Evolutionary conservation across 2,329 filamentous ascomycete species (phyloP).

Genomic region (Chrysoporthe puriensis): DNA sequence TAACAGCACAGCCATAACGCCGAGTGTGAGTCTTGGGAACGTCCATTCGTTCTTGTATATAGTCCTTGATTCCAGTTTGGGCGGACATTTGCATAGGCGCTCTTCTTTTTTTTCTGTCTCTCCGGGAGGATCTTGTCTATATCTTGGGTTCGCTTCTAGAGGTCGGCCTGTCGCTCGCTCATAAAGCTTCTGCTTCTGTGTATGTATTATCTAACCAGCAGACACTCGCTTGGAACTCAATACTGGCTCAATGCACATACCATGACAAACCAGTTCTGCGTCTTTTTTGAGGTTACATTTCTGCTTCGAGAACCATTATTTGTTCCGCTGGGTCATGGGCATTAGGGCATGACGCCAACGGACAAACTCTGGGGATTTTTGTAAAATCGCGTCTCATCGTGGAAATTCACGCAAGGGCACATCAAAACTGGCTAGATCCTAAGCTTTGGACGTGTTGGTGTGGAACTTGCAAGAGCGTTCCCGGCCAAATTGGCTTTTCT

Average conservation of each 20-base stretch:
- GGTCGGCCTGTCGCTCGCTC: conserved; percentile 6
- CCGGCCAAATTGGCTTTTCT: too few species aligned
- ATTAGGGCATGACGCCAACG: too few species aligned
- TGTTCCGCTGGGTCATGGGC: too few species aligned
- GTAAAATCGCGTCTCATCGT: not conserved
- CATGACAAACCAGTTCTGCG: not conserved
- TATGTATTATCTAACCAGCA: conserved; percentile 9
- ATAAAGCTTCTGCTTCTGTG: not conserved
- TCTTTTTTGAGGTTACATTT: not conserved
- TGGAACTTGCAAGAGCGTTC: not conserved
- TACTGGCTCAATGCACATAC: not conserved
- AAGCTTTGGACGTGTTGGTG: not conserved
- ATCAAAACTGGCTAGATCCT: not conserved
- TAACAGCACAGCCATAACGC: not conserved
- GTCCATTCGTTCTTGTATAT: conserved; percentile 1
- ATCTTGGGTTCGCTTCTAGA: not conserved
- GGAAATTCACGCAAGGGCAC: not conserved
- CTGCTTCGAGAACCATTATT: not conserved
- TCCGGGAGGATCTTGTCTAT: not conserved
- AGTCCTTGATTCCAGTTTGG: not conserved
- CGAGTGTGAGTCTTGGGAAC: not conserved
- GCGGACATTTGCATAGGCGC: not conserved
- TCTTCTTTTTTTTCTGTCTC: not conserved
- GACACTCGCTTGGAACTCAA: not conserved
- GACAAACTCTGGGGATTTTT: not conserved